phyloP scores from a whole-genome alignment of 2,329 filamentous ascomycete genomes.

The Penicillium sp. region DNA sequence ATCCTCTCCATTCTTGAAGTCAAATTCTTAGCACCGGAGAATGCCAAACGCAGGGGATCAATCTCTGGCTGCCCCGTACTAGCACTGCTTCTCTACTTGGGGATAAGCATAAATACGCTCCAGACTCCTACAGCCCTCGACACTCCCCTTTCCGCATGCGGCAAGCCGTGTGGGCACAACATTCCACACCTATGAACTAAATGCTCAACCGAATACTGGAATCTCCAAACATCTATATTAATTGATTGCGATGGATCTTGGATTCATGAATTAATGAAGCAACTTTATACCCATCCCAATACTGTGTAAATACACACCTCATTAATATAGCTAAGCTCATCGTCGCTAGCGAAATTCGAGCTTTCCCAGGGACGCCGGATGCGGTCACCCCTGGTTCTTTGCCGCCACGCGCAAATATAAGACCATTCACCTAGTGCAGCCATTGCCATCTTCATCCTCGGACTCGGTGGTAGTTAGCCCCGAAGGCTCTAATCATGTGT shows the following conservation, averaged over 20 bases:
- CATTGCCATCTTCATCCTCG: neutral
- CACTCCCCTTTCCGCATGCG: neutral
- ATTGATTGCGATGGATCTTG: too few species aligned
- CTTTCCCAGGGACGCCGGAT: neutral
- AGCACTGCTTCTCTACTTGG: too few species aligned
- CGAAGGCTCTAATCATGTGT: neutral
- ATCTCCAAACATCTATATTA: neutral
- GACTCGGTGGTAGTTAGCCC: neutral
- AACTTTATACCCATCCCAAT: too few species aligned
- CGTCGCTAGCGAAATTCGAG: neutral
- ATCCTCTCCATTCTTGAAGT: neutral
- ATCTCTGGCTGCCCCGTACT: too few species aligned
- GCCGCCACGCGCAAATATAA: neutral
- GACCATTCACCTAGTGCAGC: neutral
- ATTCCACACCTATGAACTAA: neutral
- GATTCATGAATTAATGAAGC: too few species aligned
- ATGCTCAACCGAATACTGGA: neutral
- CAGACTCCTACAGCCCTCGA: too few species aligned
- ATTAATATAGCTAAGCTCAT: neutral
- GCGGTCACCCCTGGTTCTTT: neutral
- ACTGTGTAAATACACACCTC: too few species aligned
- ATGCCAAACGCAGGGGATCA: neutral
- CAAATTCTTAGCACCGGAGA: neutral
- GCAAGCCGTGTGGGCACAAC: neutral
- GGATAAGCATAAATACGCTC: too few species aligned